Base-by-base conservation (phyloP, 2,329 filamentous ascomycete genomes). In the Diaporthe nobilis region DNA sequence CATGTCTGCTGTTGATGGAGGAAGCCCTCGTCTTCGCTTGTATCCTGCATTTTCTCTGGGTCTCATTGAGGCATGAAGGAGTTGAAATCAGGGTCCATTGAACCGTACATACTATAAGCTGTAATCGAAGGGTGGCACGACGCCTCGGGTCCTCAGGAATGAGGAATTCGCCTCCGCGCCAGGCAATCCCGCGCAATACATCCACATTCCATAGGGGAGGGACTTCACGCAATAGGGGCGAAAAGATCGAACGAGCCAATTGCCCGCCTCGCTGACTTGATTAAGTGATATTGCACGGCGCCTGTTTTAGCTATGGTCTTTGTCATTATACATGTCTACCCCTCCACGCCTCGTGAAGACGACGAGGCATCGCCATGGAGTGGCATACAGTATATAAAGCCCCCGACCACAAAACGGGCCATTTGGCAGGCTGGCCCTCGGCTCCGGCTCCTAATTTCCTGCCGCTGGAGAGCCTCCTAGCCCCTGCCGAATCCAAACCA, bases 401-500 rank as follows among this genome's bases (percentile, higher is more conserved):
- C 44, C 44, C n/a, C 8, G 8, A 65, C 44, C 58, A 65, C 47
- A 2, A 37, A 13, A 28, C 58, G 47, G 28, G 51, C 31, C n/a
- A 12, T 28, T 22, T 70, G 65, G 17, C 65, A 70, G 22, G 37
- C 13, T 22, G 65, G 65, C 28, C 71, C 71, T 65, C 25, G 47
- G 42, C 44, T 65, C n/a, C 58, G 34, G 28, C 58, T 73, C 10
- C 28, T 13, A 17, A 73, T 39, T 31, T 76, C 75, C 80, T 34
- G 44, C 28, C 65, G 47, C 51, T 60, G n/a, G 15, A 51, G 28
- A 28, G 22, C 39, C 72, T 71, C 73, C 78, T 81, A 90, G 39
- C 73, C 71, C 81, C 90, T 85, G 60, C 90, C 90, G 81, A 95
- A 95, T 0, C 93, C 92, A 84, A 96, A 96, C 94, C 94, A 96